phyloP scores from a whole-genome alignment of 1,284 basidiomycete species.

The Prillingera fragicola region DNA sequence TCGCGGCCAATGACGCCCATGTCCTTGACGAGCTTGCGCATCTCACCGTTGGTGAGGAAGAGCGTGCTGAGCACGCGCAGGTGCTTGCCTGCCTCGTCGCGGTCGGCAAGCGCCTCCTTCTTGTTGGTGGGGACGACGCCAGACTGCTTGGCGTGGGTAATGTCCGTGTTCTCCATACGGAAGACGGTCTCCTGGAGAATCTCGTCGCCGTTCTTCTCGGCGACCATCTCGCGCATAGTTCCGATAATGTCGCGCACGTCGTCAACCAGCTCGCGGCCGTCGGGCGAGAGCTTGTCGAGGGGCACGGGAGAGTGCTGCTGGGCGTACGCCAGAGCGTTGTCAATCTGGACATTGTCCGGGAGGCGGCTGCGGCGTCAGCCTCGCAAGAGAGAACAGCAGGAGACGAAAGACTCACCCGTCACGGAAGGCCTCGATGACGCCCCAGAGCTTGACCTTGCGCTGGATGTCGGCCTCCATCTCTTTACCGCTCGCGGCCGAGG shows the following conservation, averaged over 20 bases:
- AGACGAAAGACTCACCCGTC: slow-evolving; percentile 51
- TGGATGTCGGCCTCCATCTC: slow-evolving; percentile 47
- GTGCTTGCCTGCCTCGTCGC: slow-evolving; percentile 65
- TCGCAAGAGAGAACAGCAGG: neutral
- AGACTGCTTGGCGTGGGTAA: slow-evolving; percentile 53
- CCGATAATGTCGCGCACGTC: slow-evolving; percentile 56
- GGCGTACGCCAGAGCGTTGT: slow-evolving; percentile 64
- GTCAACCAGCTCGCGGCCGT: slow-evolving; percentile 68
- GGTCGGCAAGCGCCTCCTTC: slow-evolving; percentile 57
- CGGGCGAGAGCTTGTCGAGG: slow-evolving; percentile 61
- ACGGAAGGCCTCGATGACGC: slow-evolving; percentile 70
- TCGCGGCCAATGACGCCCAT: slow-evolving; percentile 78
- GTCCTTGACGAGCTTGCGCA: slow-evolving; percentile 79
- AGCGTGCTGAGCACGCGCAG: slow-evolving; percentile 78
- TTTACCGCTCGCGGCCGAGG: slow-evolving; percentile 34
- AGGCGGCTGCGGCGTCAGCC: slow-evolving; percentile 50
- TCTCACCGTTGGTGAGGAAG: slow-evolving; percentile 83
- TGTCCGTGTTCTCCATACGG: neutral
- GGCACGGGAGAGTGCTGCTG: slow-evolving; percentile 64
- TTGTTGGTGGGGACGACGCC: slow-evolving; percentile 22
- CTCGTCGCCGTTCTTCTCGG: slow-evolving; percentile 81
- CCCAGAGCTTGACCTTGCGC: slow-evolving; percentile 57
- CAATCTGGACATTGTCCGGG: slow-evolving; percentile 75
- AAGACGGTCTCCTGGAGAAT: slow-evolving; percentile 78
- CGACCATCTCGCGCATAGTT: slow-evolving; percentile 58